phyloP scores from a whole-genome alignment of 2,329 filamentous ascomycete genomes.

The Blastomyces emzantsi region DNA sequence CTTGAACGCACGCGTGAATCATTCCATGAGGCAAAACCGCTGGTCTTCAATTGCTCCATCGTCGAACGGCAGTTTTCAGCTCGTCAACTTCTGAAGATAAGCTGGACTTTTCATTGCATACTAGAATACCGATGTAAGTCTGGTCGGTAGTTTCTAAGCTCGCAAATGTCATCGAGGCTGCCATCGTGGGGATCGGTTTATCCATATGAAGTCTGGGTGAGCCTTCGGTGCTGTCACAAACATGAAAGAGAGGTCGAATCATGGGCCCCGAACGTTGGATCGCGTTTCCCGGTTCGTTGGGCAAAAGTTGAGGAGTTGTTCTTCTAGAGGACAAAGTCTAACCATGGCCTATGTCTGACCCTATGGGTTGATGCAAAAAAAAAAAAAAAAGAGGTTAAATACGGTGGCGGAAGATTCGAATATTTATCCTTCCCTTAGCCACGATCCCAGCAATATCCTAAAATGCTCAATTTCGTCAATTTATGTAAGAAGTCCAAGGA shows the following conservation, averaged over 20 bases:
- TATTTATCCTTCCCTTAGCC: too few relatives aligned
- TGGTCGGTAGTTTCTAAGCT: conserved; percentile 75
- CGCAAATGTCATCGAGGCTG: conserved; percentile 44
- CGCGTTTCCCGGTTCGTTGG: too few relatives aligned
- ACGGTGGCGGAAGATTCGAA: conserved; percentile 65
- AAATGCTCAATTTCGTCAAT: too few relatives aligned
- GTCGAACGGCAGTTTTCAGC: conserved; percentile 49
- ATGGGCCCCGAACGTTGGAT: conserved; percentile 54
- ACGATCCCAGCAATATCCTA: conserved; percentile 68
- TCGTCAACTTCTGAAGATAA: conserved; percentile 39
- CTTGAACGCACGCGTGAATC: conserved; percentile 65
- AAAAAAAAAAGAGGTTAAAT: conserved; percentile 23
- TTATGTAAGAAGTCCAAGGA: too few relatives aligned
- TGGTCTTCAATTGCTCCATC: conserved; percentile 39
- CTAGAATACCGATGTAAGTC: conserved; percentile 63
- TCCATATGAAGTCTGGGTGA: conserved; percentile 23
- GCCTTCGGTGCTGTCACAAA: conserved; percentile 22
- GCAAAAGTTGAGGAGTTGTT: conserved; percentile 59
- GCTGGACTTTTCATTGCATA: conserved; percentile 57
- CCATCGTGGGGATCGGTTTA: conserved; percentile 24
- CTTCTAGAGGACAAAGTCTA: conserved; percentile 62
- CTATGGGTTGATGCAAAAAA: conserved; percentile 22
- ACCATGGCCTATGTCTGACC: conserved; percentile 65
- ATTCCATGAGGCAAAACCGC: conserved; percentile 57
- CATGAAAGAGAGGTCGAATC: conserved; percentile 30